Conservation (phyloP, 805 yeast species). For the Blastobotrys attinorum region DNA sequence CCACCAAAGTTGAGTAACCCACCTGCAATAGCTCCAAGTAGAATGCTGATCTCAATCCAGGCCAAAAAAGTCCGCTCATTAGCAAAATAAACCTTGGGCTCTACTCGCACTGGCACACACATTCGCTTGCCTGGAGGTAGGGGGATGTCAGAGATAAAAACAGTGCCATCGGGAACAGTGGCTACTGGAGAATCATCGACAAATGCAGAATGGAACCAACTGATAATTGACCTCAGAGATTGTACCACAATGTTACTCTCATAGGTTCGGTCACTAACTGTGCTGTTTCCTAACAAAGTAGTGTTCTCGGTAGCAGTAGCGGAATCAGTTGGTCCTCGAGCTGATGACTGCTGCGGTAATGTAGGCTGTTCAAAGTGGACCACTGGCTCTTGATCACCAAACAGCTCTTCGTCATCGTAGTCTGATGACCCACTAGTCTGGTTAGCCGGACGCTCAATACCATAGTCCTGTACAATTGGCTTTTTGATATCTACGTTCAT, state of each 20-base stretch:
- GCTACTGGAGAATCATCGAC: conserved; percentile 41
- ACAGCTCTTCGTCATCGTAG: conserved; percentile 22
- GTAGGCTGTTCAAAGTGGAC: conserved; percentile 5
- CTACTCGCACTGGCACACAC: conserved; percentile 91
- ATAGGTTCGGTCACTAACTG: background rate
- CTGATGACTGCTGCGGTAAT: no score
- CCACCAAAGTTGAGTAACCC: conserved; percentile 81
- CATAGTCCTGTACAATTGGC: conserved; percentile 59
- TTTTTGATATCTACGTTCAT: conserved; percentile 94
- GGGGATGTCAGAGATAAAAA: conserved; percentile 46
- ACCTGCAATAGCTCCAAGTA: conserved; percentile 83
- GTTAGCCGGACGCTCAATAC: conserved; percentile 46
- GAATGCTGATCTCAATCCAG: conserved; percentile 87
- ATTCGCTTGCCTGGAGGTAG: conserved; percentile 88
- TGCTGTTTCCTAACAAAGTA: conserved; percentile 13
- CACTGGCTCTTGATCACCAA: conserved; percentile 10
- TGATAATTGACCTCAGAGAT: background rate
- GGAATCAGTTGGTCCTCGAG: conserved; percentile 1
- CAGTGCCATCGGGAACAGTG: conserved; percentile 58
- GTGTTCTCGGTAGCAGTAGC: conserved; percentile 16
- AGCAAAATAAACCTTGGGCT: conserved; percentile 98
- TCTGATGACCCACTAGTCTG: conserved; percentile 13
- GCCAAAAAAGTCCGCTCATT: conserved; percentile 91
- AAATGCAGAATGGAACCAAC: conserved; percentile 21
- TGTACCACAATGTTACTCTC: conserved; percentile 1